Evolutionary conservation across 2,329 filamentous ascomycete species (phyloP).

Genomic region (Colletotrichum chrysophilum): DNA sequence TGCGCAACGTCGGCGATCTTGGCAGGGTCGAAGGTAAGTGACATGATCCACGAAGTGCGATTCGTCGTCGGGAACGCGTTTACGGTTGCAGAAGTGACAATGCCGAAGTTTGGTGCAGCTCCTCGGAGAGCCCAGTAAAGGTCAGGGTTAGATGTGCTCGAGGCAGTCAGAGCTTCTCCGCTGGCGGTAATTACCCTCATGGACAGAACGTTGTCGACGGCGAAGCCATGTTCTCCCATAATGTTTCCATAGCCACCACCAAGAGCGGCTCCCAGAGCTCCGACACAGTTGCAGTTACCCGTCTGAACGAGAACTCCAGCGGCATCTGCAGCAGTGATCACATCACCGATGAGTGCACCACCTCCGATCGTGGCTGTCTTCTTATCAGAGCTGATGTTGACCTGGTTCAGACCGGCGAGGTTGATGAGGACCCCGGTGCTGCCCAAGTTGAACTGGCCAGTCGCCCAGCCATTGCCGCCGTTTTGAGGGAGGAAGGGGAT

Average conservation of each 20-base stretch:
- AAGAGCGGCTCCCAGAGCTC: slow-evolving; percentile 23
- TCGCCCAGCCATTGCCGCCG: slow-evolving; percentile 23
- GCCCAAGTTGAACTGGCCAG: slow-evolving; percentile 9
- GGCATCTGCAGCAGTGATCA: background rate
- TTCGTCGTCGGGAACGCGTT: slow-evolving; percentile 36
- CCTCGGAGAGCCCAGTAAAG: slow-evolving; percentile 55
- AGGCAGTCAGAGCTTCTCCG: slow-evolving; percentile 28
- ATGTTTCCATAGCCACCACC: slow-evolving; percentile 23
- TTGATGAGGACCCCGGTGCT: slow-evolving; percentile 27
- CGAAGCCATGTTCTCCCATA: slow-evolving; percentile 22
- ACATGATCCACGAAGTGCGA: slow-evolving; percentile 28
- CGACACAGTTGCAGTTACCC: slow-evolving; percentile 32
- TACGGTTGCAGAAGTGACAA: slow-evolving; percentile 51
- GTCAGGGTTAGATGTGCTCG: slow-evolving; percentile 34
- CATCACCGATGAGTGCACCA: slow-evolving; percentile 16
- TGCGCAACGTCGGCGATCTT: slow-evolving; percentile 36
- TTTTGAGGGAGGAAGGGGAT: slow-evolving; percentile 19
- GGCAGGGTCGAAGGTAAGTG: slow-evolving; percentile 26
- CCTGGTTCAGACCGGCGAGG: slow-evolving; percentile 24
- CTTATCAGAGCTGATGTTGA: slow-evolving; percentile 22
- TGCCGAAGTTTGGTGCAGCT: slow-evolving; percentile 55
- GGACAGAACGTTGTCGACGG: slow-evolving; percentile 37
- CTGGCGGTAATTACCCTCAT: slow-evolving; percentile 31
- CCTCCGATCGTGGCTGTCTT: slow-evolving; percentile 21
- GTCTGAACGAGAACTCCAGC: slow-evolving; percentile 19